Conservation (phyloP, 75 land plant genomes). For the Pinus taeda region DNA sequence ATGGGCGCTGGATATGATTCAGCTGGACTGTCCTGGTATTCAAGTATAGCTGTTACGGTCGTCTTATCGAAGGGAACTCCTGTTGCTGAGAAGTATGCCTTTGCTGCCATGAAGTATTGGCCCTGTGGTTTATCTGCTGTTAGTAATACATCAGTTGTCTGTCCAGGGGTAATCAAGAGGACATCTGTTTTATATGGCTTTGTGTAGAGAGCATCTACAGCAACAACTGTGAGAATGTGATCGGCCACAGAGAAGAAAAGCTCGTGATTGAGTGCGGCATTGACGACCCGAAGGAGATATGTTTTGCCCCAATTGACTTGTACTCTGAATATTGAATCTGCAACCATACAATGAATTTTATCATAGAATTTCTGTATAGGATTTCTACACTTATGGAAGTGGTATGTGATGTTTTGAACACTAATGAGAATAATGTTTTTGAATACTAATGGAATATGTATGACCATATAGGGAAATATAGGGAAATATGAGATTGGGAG, state of each 20-base stretch:
- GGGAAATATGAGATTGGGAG: too few species aligned
- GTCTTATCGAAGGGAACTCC: slow-evolving; percentile 6
- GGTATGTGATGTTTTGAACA: too few species aligned
- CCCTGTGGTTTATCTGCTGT: slow-evolving; percentile 17
- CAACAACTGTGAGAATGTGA: slow-evolving; percentile 38
- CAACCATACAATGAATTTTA: not conserved
- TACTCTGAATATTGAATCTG: slow-evolving; percentile 4
- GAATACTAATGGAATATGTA: not conserved
- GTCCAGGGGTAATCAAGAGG: slow-evolving; percentile 25
- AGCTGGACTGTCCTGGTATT: slow-evolving; percentile 12
- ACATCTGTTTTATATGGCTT: slow-evolving; percentile 19
- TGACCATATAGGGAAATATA: too few species aligned
- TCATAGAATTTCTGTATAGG: not conserved
- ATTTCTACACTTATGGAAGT: not conserved
- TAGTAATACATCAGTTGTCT: slow-evolving; percentile 31
- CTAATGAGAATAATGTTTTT: not conserved
- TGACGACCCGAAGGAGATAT: slow-evolving; percentile 21
- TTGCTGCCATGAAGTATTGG: slow-evolving; percentile 30
- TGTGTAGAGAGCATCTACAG: slow-evolving; percentile 20
- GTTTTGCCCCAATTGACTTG: slow-evolving; percentile 8
- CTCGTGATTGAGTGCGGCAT: slow-evolving; percentile 12
- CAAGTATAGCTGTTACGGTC: slow-evolving; percentile 9
- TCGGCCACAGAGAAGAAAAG: slow-evolving; percentile 30
- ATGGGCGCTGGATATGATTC: not conserved
- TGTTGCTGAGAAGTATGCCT: slow-evolving; percentile 14